Percentiles rank a stretch among this genome's conserved stretches.
Conservation (phyloP, 2,329 filamentous ascomycete species). For the Pestalotiopsis sp. region DNA sequence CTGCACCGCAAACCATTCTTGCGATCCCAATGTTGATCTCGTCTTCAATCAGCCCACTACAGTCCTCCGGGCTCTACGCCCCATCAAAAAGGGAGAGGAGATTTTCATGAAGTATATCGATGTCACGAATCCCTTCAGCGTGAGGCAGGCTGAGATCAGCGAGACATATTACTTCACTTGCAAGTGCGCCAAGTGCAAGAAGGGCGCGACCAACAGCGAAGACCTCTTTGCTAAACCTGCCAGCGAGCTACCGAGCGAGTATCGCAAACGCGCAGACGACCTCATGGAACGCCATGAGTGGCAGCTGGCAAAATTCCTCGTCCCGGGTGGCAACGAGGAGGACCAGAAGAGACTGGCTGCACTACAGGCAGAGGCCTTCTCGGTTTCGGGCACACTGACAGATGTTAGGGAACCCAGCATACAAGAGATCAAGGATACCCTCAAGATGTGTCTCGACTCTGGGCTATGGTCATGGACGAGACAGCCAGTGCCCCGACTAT, state of each 20-base stretch:
- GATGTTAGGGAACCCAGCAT: conserved; percentile 15
- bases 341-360: conserved; percentile 24
- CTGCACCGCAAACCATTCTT: conserved; percentile 49
- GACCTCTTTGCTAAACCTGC: conserved; percentile 37
- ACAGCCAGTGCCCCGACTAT: conserved; percentile 27
- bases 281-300: conserved; percentile 19
- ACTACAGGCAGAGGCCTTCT: conserved; percentile 26
- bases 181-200: conserved; percentile 47
- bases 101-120: conserved; percentile 53
- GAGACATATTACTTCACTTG: conserved; percentile 50
- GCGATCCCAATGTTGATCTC: conserved; percentile 49
- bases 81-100: conserved; percentile 50
- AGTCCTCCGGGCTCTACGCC: conserved; percentile 43
- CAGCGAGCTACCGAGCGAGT: conserved; percentile 21
- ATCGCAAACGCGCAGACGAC: conserved; percentile 21
- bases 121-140: conserved; percentile 42
- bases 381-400: conserved; percentile 16
- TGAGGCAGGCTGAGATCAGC: conserved; percentile 46
- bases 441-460: conserved; percentile 28
- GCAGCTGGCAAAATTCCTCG: conserved; percentile 16
- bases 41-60: conserved; percentile 48
- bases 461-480: conserved; percentile 27
- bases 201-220: conserved; percentile 38
- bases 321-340: conserved; percentile 13
- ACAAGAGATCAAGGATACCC: conserved; percentile 21